Conservation (phyloP, 2,329 filamentous ascomycete genomes). For the Claviceps sp. region DNA sequence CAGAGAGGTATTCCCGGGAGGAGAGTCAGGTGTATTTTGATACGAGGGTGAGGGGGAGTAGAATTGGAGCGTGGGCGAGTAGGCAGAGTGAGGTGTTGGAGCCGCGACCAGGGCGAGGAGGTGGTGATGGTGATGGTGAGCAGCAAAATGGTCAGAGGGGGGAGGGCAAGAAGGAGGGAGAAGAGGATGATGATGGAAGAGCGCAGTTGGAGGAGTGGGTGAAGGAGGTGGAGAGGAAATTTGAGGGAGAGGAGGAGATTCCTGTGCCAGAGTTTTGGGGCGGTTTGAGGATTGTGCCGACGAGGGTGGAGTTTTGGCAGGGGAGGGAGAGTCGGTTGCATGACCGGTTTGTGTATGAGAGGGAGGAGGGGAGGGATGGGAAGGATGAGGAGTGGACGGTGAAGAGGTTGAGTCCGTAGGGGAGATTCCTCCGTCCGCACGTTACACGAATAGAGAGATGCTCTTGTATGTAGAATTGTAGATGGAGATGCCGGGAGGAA, state of each 20-base stretch:
- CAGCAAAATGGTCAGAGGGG: slow-evolving; percentile 52
- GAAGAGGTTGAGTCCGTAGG: slow-evolving; percentile 58
- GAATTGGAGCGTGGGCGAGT: slow-evolving; percentile 89
- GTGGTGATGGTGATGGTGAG: neutral
- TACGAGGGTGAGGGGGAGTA: slow-evolving; percentile 60
- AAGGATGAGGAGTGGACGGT: slow-evolving; percentile 44
- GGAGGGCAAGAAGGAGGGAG: slow-evolving; percentile 64
- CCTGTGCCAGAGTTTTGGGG: slow-evolving; percentile 94
- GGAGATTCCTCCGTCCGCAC: neutral
- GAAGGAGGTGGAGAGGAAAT: slow-evolving; percentile 59
- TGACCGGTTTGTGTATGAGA: slow-evolving; percentile 81
- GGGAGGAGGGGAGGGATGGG: slow-evolving; percentile 28
- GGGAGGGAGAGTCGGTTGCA: slow-evolving; percentile 80
- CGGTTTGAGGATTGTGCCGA: slow-evolving; percentile 72
- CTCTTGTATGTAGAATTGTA: no score
- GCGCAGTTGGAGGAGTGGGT: slow-evolving; percentile 66
- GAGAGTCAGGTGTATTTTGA: slow-evolving; percentile 62
- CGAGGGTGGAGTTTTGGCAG: slow-evolving; percentile 92
- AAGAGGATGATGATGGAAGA: slow-evolving; percentile 44
- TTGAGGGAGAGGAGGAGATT: slow-evolving; percentile 64
- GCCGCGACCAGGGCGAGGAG: slow-evolving; percentile 14
- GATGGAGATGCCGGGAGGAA: no score
- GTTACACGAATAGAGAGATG: no score
- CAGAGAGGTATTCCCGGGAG: slow-evolving; percentile 50
- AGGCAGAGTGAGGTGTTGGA: slow-evolving; percentile 67